These are phyloP conservation scores for Porogramme epimiltina DNA, from an alignment of 1,284 basidiomycete genomes.

Conservation along the genomic window DNA sequence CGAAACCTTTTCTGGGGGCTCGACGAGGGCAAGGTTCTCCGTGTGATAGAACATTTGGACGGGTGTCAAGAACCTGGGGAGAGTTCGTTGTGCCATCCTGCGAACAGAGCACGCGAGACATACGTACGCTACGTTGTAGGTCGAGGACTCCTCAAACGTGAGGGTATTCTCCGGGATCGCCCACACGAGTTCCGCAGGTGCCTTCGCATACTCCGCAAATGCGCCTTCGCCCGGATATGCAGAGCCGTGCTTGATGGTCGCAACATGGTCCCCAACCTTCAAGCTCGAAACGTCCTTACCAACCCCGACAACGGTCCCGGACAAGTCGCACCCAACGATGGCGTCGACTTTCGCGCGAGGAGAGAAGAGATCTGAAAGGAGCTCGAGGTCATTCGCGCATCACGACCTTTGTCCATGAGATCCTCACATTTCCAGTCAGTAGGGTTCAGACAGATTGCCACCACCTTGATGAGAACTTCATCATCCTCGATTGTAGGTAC, in stretches of 20 bases:
- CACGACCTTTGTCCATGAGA: not conserved
- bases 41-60: conserved; percentile 36
- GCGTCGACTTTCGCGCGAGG: conserved; percentile 15
- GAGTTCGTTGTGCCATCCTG: too few relatives aligned
- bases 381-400: not conserved
- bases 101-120: too few relatives aligned
- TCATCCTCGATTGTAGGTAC: conserved; percentile 11
- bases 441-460: conserved; percentile 26
- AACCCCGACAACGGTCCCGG: conserved; percentile 22
- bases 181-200: conserved; percentile 33
- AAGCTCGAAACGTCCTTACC: conserved; percentile 22
- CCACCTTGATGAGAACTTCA: conserved; percentile 20
- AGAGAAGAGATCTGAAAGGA: conserved; percentile 9
- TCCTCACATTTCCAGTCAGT: conserved; percentile 30
- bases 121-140: conserved; percentile 11
- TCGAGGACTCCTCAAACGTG: conserved; percentile 37
- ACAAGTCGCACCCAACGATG: conserved; percentile 25
- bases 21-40: conserved; percentile 24
- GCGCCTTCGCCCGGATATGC: conserved; percentile 30
- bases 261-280: conserved; percentile 25
- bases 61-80: conserved; percentile 32
- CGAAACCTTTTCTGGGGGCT: conserved; percentile 23
- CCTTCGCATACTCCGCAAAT: conserved; percentile 42
- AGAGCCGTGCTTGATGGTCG: conserved; percentile 24
- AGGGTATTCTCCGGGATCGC: conserved; percentile 30